Base-by-base conservation (phyloP, 352 stramenopile species). In the Thraustochytrium sp. region DNA sequence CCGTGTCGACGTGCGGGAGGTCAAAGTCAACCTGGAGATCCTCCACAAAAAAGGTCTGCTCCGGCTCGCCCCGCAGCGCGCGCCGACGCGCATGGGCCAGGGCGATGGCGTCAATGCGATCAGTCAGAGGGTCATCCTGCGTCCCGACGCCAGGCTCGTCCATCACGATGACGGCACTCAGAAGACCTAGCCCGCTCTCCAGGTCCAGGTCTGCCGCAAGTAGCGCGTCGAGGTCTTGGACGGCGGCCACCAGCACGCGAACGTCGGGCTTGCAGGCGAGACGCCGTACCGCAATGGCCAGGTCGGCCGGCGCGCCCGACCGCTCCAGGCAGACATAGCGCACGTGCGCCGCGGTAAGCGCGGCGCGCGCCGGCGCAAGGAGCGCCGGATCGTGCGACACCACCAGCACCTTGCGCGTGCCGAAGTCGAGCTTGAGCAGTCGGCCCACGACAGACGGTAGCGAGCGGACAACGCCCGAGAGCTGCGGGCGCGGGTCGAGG, bases 51-150 rank as follows among this genome's bases (percentile, higher is more conserved):
- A 72, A 72, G 21, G n/a, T 29, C 26, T 72, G 26, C 26, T 72
- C 59, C 16, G 59, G 59, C n/a, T 72, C 59, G 21, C 59, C 59
- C 16, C 59, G 59, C 40, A 72, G 59, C 0, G 59, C 11, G 23
- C 59, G 34, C 26, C 59, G 40, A 16, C 59, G 59, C 59, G 59
- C 59, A 26, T 72, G 59, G 23, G 59, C 59, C 8, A 72, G 40
- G 9, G 59, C 59, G 23, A 72, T 72, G 40, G 59, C 59, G 40
- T 72, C 59, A 31, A 72, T 72, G 31, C 59, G 59, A 29, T 72
- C 59, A 5, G 59, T 72, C 11, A 72, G 40, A 16, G 59, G 59
- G 36, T 72, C 59, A 13, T 72, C 59, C 21, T 44, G 8, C 11
- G 13, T 29, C 21, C 59, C 59, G n/a, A 72, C 59, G 16, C 59